phyloP scores from a whole-genome alignment of 768 basidiomycete species.

The Amanita subjunquillea region DNA sequence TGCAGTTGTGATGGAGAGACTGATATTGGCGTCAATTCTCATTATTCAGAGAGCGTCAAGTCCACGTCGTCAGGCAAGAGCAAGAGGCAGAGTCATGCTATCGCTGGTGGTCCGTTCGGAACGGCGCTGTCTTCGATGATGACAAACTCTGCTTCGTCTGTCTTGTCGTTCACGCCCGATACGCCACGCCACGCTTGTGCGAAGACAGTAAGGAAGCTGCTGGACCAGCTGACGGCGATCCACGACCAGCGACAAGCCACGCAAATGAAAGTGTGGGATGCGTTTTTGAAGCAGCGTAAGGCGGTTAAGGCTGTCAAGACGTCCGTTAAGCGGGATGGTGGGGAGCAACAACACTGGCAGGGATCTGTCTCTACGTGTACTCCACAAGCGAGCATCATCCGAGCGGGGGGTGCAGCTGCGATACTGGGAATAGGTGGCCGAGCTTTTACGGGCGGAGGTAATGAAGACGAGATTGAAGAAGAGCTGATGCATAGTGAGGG shows the following conservation, averaged over 20 bases:
- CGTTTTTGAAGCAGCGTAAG: slow-evolving; percentile 63
- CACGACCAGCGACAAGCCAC: slow-evolving; percentile 71
- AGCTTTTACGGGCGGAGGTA: slow-evolving; percentile 32
- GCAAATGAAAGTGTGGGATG: slow-evolving; percentile 79
- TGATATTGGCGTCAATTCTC: slow-evolving; percentile 6
- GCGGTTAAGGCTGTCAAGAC: slow-evolving; percentile 20
- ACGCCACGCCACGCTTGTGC: slow-evolving; percentile 70
- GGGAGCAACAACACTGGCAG: not conserved
- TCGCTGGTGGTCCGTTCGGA: slow-evolving; percentile 12
- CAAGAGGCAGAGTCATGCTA: slow-evolving; percentile 27
- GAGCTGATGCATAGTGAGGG: slow-evolving; percentile 78
- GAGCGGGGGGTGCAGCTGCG: slow-evolving; percentile 42
- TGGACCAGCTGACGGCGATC: slow-evolving; percentile 67
- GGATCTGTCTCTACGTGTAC: not conserved
- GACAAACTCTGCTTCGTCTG: slow-evolving; percentile 30
- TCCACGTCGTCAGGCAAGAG: slow-evolving; percentile 45
- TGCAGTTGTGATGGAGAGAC: slow-evolving; percentile 33
- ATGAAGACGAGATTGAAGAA: slow-evolving; percentile 46
- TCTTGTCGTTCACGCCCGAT: slow-evolving; percentile 49
- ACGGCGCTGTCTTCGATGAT: slow-evolving; percentile 13
- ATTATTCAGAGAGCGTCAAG: slow-evolving; percentile 17
- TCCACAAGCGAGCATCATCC: slow-evolving; percentile 7
- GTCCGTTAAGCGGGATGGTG: slow-evolving; percentile 13
- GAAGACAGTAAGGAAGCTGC: slow-evolving; percentile 61
- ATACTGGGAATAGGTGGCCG: slow-evolving; percentile 42